Percentiles rank a stretch among this genome's conserved stretches.
phyloP scores from a whole-genome alignment of 352 stramenopile species.

The Pythium myriotylum region DNA sequence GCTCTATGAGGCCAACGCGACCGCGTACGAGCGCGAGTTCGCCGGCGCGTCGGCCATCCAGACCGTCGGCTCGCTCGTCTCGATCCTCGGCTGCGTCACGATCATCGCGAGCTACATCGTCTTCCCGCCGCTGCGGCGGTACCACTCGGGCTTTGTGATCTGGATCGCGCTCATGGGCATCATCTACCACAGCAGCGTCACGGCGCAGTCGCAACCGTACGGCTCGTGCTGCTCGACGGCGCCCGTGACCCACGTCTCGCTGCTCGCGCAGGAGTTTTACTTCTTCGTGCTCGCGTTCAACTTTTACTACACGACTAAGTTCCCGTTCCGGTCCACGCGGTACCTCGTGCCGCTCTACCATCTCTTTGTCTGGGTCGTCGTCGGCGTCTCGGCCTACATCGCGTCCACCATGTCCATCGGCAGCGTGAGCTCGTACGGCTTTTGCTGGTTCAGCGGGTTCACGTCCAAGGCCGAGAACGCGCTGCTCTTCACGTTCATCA shows the following conservation, averaged over 20 bases:
- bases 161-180: conserved; percentile 85
- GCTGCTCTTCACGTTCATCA: conserved; percentile 62
- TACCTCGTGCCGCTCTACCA: conserved; percentile 78
- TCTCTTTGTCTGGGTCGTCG: conserved; percentile 60
- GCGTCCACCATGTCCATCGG: conserved; percentile 45
- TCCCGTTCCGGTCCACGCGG: conserved; percentile 77
- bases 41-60: conserved; percentile 52
- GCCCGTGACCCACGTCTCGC: conserved; percentile 64
- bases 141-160: conserved; percentile 76
- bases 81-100: conserved; percentile 73
- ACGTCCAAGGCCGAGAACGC: conserved; percentile 40
- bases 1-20: conserved; percentile 4
- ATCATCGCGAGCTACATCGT: conserved; percentile 81
- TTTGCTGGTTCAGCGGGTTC: conserved; percentile 73
- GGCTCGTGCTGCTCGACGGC: conserved; percentile 63
- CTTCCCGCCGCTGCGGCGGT: conserved; percentile 80
- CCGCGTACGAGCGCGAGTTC: conserved; percentile 49
- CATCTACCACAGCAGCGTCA: conserved; percentile 74
- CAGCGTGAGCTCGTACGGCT: conserved; percentile 74
- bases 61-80: conserved; percentile 64
- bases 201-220: conserved; percentile 56
- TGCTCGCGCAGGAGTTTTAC: conserved; percentile 84
- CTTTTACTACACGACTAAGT: conserved; percentile 89
- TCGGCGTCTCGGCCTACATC: conserved; percentile 52
- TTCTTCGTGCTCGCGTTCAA: conserved; percentile 85